Base-by-base conservation (phyloP, 805 yeast species). In the Zygosaccharomyces lentus region DNA sequence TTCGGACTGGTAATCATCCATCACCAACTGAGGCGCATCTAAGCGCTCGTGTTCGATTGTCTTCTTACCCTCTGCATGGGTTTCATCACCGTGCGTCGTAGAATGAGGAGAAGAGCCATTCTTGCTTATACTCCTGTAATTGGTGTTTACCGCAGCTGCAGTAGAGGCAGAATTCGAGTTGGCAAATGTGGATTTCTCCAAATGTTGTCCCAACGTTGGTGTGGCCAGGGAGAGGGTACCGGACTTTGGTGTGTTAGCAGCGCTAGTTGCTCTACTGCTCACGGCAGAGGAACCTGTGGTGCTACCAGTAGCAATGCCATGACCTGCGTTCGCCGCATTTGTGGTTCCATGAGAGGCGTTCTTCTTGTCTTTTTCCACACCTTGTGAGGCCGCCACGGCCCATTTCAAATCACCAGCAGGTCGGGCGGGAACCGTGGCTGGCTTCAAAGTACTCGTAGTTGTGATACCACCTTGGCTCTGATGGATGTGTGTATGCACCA, bases 351-450 rank as follows among this genome's bases (percentile, higher is more conserved):
- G 41, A n/a, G 44, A 19, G 8, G 45, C 23, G 10, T 42, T 38
- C 34, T 58, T 57, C 36, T 56, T 56, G 15, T 57, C 61, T 35
- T 53, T 59, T 34, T 62, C 62, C 10, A 58, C 49, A 34, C 53
- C 58, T 41, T 58, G 61, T 5, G 76, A 76, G 4, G 80, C 81
- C 4, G 80, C 80, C 2, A 74, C 71, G 1, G 82, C 71, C 81
- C 81, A 77, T 56, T 76, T 76, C 46, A 75, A 59, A 37, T 75
- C 78, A 10, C 79, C 78, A 4, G 71, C 73, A 1, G 81, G 80
- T 53, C 74, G 76, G 2, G 72, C 62, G 1, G 82, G 81, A 1
- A 78, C 65, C 2, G 76, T 65, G 2, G 81, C 81, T 1, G 82
- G 82, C 57, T 76, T 77, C 38, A 77, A 49, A 6, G 66, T 61